A percentile compares a stretch with the other conserved stretches of the same genome.
Conservation (phyloP, 208 protist genomes). For the Trypanosoma rangeli region DNA sequence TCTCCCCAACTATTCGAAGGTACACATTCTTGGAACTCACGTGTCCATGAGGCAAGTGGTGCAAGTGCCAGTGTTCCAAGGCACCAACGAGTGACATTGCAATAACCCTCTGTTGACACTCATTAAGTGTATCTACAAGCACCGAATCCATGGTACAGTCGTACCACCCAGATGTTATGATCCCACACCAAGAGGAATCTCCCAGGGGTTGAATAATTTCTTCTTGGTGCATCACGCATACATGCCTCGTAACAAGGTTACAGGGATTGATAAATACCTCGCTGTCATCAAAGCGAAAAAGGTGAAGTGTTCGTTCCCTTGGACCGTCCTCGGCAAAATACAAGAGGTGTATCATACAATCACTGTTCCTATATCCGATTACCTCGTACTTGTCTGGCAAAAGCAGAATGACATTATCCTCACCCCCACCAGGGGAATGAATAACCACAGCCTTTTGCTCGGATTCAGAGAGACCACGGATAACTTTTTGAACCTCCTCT, state of each 20-base stretch:
- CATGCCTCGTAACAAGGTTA: conserved; percentile 55
- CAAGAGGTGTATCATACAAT: conserved; percentile 62
- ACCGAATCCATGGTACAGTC: conserved; percentile 51
- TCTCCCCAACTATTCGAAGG: conserved; percentile 44
- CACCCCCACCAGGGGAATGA: background rate
- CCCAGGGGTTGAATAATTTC: conserved; percentile 46
- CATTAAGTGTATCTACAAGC: conserved; percentile 18
- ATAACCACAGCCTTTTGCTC: conserved; percentile 20
- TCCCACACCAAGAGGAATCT: conserved; percentile 29
- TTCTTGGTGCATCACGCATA: conserved; percentile 62
- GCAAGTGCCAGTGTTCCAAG: conserved; percentile 88
- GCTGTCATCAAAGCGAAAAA: conserved; percentile 47
- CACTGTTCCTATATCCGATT: conserved; percentile 40
- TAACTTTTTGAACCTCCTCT: conserved; percentile 18
- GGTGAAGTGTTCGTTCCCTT: conserved; percentile 62
- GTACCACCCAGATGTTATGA: conserved; percentile 82
- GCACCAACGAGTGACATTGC: conserved; percentile 64
- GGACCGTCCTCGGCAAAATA: conserved; percentile 50
- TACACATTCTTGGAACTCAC: conserved; percentile 72
- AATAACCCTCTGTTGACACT: conserved; percentile 31
- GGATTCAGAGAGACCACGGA: conserved; percentile 14
- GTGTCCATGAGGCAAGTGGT: conserved; percentile 67
- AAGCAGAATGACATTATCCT: conserved; percentile 27
- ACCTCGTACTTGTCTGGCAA: conserved; percentile 72
- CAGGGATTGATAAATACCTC: conserved; percentile 30